Evolutionary conservation across 495 filamentous ascomycete genomes (phyloP).

Genomic region (Tuber aestivum): DNA sequence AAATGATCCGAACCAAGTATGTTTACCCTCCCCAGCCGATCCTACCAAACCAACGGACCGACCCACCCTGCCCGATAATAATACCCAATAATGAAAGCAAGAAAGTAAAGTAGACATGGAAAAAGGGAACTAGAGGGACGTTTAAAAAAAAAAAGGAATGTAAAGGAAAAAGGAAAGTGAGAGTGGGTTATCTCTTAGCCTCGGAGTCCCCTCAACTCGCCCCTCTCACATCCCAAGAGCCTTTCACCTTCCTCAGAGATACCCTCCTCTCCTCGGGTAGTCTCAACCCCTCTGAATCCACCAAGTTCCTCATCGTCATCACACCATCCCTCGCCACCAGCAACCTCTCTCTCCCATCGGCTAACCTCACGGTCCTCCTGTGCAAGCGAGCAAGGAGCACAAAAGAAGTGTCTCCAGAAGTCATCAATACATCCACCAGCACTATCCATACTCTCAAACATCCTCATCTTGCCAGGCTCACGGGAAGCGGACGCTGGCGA

Average conservation of each 20-base stretch:
- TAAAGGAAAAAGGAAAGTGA: not conserved
- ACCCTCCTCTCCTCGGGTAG: constrained; percentile 18
- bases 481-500: constrained; percentile 22
- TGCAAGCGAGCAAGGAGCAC: constrained; percentile 36
- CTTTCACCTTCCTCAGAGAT: constrained; percentile 35
- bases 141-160: not conserved
- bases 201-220: constrained; percentile 4
- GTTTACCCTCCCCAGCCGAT: not conserved
- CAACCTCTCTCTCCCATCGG: constrained; percentile 34
- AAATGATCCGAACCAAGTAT: not conserved
- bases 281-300: constrained; percentile 16
- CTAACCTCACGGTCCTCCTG: constrained; percentile 41
- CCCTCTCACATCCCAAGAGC: constrained; percentile 28
- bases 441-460: constrained; percentile 37
- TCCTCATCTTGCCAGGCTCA: constrained; percentile 10
- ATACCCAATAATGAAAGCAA: not conserved
- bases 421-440: constrained; percentile 37
- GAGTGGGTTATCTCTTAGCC: not conserved
- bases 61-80: not conserved
- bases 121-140: not conserved
- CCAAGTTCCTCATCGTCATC: constrained; percentile 14
- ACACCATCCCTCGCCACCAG: constrained; percentile 28
- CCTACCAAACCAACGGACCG: not conserved
- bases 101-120: not conserved
- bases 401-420: constrained; percentile 39